Conservation (phyloP, 345 rosid species). For the Dipteronia dyeriana region DNA sequence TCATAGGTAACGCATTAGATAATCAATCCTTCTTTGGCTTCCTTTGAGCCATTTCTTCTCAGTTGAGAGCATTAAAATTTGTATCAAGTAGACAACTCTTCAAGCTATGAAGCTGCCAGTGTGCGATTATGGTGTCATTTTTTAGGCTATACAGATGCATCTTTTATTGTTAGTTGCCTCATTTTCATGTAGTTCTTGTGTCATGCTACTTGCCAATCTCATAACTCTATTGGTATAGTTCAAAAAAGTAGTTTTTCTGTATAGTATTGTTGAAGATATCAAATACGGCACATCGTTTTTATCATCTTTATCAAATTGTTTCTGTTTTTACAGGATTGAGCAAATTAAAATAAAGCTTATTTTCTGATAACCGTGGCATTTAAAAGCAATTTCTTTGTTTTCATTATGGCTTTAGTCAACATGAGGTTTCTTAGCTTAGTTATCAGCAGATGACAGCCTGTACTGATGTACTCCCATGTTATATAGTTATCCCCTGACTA, state of each 20-base stretch:
- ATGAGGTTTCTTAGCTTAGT: not conserved
- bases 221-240: not conserved
- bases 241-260: not conserved
- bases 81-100: not conserved
- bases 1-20: not conserved
- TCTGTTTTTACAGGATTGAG: not conserved
- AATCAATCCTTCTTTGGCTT: not conserved
- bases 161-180: not conserved
- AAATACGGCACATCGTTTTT: not conserved
- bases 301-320: not conserved
- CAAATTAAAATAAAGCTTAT: not conserved
- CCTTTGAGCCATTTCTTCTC: not conserved
- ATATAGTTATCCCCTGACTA: not conserved
- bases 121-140: not conserved
- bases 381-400: not conserved
- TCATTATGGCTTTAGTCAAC: not conserved
- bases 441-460: not conserved
- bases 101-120: not conserved
- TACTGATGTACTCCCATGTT: not conserved
- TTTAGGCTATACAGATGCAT: slow-evolving; percentile 1
- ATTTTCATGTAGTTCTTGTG: not conserved
- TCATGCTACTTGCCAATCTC: not conserved
- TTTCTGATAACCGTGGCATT: not conserved
- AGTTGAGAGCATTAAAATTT: not conserved
- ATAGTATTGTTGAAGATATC: not conserved